Evolutionary conservation across 495 filamentous ascomycete genomes (phyloP), one percentile per base, ranked within the genome.

Genomic region (Ramalina intermedia): DNA sequence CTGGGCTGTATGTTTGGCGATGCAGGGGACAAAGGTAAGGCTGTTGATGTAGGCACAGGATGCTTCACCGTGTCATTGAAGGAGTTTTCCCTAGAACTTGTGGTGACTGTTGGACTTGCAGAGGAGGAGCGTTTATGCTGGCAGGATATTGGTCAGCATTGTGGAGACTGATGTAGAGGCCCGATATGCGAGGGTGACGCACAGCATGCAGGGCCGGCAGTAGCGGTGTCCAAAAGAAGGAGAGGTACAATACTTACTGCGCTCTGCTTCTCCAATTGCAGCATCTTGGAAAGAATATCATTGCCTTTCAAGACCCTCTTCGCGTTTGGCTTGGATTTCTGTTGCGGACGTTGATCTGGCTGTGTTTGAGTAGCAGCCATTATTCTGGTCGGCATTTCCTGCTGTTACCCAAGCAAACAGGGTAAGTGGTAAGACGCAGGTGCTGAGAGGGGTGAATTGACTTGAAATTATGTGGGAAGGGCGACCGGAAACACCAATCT

Each of bases 201-300:
- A 35, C 42, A 17, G 26, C 17, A 20, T 29, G 9, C 7, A 20
- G 40, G 27, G 21, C 13, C 8, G 13, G 13, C 26, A 14, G n/a
- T 14, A 49, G 46, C 37, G 29, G 23, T 45, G 37, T 33, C 36
- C 37, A 49, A 29, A 46, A 17, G 24, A n/a, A 8, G 18, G 23
- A n/a, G 17, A 12, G 17, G 14, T 41, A 17, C 13, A 29, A 29
- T 7, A 44, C 55, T 47, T 45, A 60, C 57, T 41, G 47, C 57
- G 49, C 43, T 53, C 45, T 57, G 55, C 49, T 60, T 57, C 37
- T 60, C 57, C 46, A 60, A 47, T 48, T 57, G 57, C 12, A 60
- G 49, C 57, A 60, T 60, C 33, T 49, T 49, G 20, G 55, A 55
- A 14, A 60, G 49, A 24, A 57, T 52, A 21, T 57, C 51, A 21